Conservation (phyloP, 768 basidiomycete genomes). For the Rhodotorula paludigena region DNA sequence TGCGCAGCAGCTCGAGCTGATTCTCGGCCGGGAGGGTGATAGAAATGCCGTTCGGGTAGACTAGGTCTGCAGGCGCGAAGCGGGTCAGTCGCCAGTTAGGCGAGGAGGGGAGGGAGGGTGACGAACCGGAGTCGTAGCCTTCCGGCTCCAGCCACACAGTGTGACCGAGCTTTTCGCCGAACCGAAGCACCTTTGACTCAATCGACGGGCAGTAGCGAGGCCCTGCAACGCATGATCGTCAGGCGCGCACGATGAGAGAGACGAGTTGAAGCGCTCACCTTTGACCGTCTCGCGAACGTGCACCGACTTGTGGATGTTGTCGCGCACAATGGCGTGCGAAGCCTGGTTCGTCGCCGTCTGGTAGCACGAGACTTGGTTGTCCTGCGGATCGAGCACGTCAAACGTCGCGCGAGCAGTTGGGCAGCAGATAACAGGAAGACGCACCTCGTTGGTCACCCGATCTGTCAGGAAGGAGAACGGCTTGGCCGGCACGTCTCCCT, state of each 20-base stretch:
- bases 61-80: conserved; percentile 56
- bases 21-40: conserved; percentile 80
- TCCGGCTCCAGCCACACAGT: conserved; percentile 86
- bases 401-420: not conserved
- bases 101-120: not conserved
- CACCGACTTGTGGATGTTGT: conserved; percentile 69
- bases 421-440: too few relatives aligned
- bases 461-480: conserved; percentile 73
- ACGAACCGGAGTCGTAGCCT: conserved; percentile 76
- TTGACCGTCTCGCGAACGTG: conserved; percentile 87
- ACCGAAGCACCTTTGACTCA: conserved; percentile 78
- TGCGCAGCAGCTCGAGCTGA: conserved; percentile 75
- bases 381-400: conserved; percentile 49
- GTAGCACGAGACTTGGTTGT: conserved; percentile 67
- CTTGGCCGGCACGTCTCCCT: conserved; percentile 60
- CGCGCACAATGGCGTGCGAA: conserved; percentile 70
- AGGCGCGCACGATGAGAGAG: not conserved
- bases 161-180: conserved; percentile 65
- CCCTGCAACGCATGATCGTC: conserved; percentile 51
- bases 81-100: not conserved
- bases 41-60: conserved; percentile 86
- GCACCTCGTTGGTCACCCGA: conserved; percentile 66
- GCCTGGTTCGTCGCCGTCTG: conserved; percentile 65
- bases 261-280: conserved; percentile 54
- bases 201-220: conserved; percentile 88